A percentile compares a stretch with the other conserved stretches of the same genome.
Evolutionary conservation across 176 grass and related monocot species (phyloP).

Genomic region (Oryza meridionalis): DNA sequence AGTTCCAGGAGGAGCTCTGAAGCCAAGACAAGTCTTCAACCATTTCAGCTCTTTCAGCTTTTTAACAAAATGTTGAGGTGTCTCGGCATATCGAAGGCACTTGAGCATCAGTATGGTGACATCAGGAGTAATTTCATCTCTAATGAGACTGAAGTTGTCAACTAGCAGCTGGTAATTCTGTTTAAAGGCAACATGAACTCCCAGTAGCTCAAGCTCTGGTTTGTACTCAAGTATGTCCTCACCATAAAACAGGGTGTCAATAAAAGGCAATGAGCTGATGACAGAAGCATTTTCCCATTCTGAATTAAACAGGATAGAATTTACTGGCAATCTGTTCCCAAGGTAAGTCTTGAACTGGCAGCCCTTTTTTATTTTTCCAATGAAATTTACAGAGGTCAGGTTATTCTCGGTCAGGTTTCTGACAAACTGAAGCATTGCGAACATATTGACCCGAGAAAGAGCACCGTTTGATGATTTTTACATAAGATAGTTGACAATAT

Average conservation of each 20-base stretch:
- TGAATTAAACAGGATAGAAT: conserved; percentile 42
- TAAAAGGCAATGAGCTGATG: conserved; percentile 50
- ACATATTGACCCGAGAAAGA: conserved; percentile 26
- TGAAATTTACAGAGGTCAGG: conserved; percentile 17
- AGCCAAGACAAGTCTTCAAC: conserved; percentile 46
- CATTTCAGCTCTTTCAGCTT: conserved; percentile 37
- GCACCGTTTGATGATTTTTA: not conserved
- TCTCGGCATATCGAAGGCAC: conserved; percentile 22
- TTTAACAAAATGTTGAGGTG: conserved; percentile 16
- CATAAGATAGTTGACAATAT: not conserved
- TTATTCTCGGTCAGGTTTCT: conserved; percentile 27
- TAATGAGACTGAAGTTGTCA: conserved; percentile 43
- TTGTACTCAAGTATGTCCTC: conserved; percentile 44
- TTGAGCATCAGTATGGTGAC: conserved; percentile 44
- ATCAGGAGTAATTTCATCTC: conserved; percentile 30
- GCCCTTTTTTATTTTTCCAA: conserved; percentile 27
- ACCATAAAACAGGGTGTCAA: conserved; percentile 51
- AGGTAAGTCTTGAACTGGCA: conserved; percentile 47
- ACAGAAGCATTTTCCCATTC: conserved; percentile 34
- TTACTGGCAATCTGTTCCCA: conserved; percentile 36
- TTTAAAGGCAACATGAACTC: conserved; percentile 48
- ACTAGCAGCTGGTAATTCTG: conserved; percentile 45
- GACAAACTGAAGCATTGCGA: conserved; percentile 53
- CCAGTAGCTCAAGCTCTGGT: conserved; percentile 49
- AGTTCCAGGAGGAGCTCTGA: conserved; percentile 43